Percentiles rank a stretch among this genome's conserved stretches.
phyloP scores from a whole-genome alignment of 306 rosid species.

The Pyrus communis region DNA sequence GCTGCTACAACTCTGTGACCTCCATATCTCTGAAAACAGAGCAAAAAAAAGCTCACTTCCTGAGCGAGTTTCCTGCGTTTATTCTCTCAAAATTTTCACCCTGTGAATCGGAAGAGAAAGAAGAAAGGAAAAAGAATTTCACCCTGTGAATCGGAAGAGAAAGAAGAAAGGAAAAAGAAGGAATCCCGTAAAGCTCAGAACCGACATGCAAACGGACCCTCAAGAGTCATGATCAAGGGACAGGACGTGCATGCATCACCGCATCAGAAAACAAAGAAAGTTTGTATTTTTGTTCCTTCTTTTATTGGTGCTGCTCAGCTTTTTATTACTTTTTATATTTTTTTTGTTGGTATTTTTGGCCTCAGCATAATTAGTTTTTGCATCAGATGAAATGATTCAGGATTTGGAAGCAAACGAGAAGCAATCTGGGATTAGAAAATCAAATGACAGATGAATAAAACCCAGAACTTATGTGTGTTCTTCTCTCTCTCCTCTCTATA shows the following conservation, averaged over 20 bases:
- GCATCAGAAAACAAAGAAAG: conserved; percentile 30
- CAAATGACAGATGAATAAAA: neutral
- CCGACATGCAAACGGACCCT: conserved; percentile 44
- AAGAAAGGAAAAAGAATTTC: too few species aligned
- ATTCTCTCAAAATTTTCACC: neutral
- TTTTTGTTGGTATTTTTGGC: neutral
- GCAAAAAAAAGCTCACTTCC: conserved; percentile 17
- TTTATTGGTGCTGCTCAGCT: conserved; percentile 26
- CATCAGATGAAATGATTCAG: neutral
- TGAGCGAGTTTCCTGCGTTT: conserved; percentile 46
- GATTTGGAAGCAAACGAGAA: conserved; percentile 5
- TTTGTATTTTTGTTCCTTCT: conserved; percentile 47
- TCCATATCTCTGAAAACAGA: conserved; percentile 14
- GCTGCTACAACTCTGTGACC: conserved; percentile 21
- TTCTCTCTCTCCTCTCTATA: conserved; percentile 1
- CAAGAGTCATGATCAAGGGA: conserved; percentile 53
- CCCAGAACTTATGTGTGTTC: neutral
- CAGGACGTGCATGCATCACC: conserved; percentile 59
- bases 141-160: neutral
- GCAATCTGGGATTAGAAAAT: conserved; percentile 16
- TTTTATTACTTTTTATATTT: conserved; percentile 3
- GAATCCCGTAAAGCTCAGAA: conserved; percentile 38
- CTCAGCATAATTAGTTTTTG: conserved; percentile 14
- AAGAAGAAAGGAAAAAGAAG: conserved; percentile 9
- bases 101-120: neutral